These are phyloP conservation scores for Leptographium lundbergii DNA, from an alignment of 2,329 filamentous ascomycete species.

Conservation along the genomic window DNA sequence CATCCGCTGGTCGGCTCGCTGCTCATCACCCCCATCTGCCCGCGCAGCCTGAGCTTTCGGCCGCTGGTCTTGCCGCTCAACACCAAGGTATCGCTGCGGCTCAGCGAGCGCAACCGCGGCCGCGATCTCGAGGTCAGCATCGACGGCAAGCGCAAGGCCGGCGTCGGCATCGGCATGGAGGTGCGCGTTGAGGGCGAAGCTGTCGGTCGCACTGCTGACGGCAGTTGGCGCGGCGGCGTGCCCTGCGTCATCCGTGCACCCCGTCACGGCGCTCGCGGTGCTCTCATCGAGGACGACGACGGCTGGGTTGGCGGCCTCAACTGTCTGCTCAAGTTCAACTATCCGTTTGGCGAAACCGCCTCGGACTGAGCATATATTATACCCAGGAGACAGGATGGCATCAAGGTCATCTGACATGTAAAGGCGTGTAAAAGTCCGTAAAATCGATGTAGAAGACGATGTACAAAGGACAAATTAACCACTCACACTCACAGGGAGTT, in stretches of 20 bases:
- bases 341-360: constrained; percentile 69
- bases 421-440: no score
- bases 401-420: neutral
- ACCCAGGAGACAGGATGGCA: neutral
- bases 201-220: constrained; percentile 39
- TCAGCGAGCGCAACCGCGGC: constrained; percentile 70
- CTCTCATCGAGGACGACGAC: constrained; percentile 55
- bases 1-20: constrained; percentile 84
- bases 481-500: neutral
- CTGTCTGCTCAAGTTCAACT: constrained; percentile 90
- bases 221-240: constrained; percentile 61
- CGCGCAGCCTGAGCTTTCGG: constrained; percentile 81
- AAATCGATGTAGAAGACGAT: no score
- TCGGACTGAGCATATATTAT: neutral
- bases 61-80: constrained; percentile 81
- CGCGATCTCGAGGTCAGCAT: constrained; percentile 69
- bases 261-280: constrained; percentile 28
- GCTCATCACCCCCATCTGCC: constrained; percentile 87
- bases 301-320: constrained; percentile 96
- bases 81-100: constrained; percentile 66
- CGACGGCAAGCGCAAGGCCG: constrained; percentile 58
- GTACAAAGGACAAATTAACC: neutral
- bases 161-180: constrained; percentile 65
- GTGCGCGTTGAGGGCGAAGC: constrained; percentile 81
- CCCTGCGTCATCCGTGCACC: constrained; percentile 71